Evolutionary conservation across 306 rosid genomes (phyloP).

Genomic region (Vigna mungo): DNA sequence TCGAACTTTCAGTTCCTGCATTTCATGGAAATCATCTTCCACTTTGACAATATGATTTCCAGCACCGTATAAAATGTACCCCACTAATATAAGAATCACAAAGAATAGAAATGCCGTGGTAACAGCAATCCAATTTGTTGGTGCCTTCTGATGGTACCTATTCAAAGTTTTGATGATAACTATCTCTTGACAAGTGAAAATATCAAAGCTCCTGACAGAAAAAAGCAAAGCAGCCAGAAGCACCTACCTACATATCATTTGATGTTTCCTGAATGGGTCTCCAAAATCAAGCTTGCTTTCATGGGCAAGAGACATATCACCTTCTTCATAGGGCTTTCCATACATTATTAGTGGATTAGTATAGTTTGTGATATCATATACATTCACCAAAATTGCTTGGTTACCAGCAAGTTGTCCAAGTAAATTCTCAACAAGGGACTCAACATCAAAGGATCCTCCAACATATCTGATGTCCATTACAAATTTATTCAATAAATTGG

Average conservation of each 20-base stretch:
- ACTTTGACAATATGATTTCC: constrained; percentile 89
- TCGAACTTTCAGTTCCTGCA: constrained; percentile 70
- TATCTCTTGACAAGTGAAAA: constrained; percentile 19
- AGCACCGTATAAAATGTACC: constrained; percentile 86
- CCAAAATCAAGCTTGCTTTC: constrained; percentile 92
- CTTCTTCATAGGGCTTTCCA: constrained; percentile 77
- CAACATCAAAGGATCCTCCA: constrained; percentile 95
- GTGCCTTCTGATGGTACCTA: constrained; percentile 92
- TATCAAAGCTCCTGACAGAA: constrained; percentile 12
- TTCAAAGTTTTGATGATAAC: constrained; percentile 36
- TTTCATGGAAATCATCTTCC: constrained; percentile 84
- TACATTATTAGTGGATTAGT: constrained; percentile 79
- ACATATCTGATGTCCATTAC: constrained; percentile 63
- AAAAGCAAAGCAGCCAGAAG: constrained; percentile 19
- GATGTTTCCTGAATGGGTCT: constrained; percentile 84
- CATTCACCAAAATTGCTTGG: constrained; percentile 84
- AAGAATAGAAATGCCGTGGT: constrained; percentile 72
- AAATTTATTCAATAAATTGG: constrained; percentile 38
- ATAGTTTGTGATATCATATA: constrained; percentile 78
- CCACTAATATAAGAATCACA: constrained; percentile 77
- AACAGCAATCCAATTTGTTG: constrained; percentile 75
- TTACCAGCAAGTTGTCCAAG: constrained; percentile 94
- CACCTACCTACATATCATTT: constrained; percentile 88
- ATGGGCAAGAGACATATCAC: constrained; percentile 70
- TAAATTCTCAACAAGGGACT: constrained; percentile 93